Percentiles rank a stretch among this genome's conserved stretches.
Conservation (phyloP, 1,284 basidiomycete species). For the Tausonia pullulans region DNA sequence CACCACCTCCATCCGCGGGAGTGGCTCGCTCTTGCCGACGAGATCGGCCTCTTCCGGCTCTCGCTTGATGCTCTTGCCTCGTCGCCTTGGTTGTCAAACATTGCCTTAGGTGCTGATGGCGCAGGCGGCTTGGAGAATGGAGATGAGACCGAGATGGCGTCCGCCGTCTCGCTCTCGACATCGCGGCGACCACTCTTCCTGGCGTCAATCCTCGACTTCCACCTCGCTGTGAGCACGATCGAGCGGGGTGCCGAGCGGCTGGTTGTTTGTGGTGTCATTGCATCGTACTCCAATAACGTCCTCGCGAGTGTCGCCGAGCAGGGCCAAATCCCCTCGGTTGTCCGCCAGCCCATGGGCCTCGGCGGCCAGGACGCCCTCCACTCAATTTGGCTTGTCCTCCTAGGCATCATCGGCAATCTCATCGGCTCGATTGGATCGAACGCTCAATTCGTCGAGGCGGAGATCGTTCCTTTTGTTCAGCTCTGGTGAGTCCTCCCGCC, state of each 20-base stretch:
- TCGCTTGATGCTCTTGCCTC: slow-evolving; percentile 64
- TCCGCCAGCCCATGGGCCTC: slow-evolving; percentile 45
- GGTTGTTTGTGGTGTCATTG: slow-evolving; percentile 67
- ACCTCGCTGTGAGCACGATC: slow-evolving; percentile 70
- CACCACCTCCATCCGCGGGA: slow-evolving; percentile 55
- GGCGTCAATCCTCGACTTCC: slow-evolving; percentile 69
- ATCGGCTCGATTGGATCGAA: slow-evolving; percentile 44
- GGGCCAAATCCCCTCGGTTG: slow-evolving; percentile 53
- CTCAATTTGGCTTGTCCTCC: slow-evolving; percentile 69
- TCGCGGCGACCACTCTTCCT: slow-evolving; percentile 43
- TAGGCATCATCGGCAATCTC: slow-evolving; percentile 65
- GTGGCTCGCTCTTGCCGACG: slow-evolving; percentile 73
- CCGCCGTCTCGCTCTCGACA: not conserved
- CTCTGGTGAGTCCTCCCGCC: slow-evolving; percentile 41
- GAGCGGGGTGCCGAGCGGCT: slow-evolving; percentile 69
- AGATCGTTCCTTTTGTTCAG: slow-evolving; percentile 74
- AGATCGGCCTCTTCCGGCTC: slow-evolving; percentile 63
- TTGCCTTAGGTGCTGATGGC: not conserved
- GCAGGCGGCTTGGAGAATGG: slow-evolving; percentile 16
- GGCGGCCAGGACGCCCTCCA: slow-evolving; percentile 42
- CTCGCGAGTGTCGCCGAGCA: slow-evolving; percentile 63
- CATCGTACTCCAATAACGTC: slow-evolving; percentile 70
- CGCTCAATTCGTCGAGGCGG: slow-evolving; percentile 72
- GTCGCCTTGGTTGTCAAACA: slow-evolving; percentile 27
- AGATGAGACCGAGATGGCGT: not conserved